These are phyloP conservation scores for Entomortierella lignicola DNA, from an alignment of 192 early-diverging fungal species.

Conservation along the genomic window DNA sequence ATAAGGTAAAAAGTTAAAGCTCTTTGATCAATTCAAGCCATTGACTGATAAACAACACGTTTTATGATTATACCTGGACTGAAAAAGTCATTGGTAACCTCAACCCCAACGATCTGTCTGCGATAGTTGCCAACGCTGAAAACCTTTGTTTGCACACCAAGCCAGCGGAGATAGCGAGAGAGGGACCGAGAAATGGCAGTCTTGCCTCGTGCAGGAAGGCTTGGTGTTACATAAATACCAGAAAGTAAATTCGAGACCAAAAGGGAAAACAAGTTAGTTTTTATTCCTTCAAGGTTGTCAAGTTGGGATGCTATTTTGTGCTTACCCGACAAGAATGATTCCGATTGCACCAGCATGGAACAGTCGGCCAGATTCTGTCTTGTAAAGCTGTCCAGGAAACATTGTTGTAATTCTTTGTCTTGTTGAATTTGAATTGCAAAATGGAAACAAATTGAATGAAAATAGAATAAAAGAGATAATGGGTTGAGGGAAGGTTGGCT, in stretches of 20 bases:
- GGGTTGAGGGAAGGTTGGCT: too few species aligned
- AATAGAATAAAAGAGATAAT: too few species aligned
- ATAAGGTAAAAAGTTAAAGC: not conserved
- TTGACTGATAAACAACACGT: too few species aligned
- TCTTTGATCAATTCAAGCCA: not conserved
- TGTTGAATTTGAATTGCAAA: too few species aligned
- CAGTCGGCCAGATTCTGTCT: conserved; percentile 80
- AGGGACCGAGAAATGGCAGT: conserved; percentile 89
- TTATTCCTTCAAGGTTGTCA: too few species aligned
- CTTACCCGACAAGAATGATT: conserved; percentile 80
- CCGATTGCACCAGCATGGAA: conserved; percentile 86
- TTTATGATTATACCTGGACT: conserved; percentile 65
- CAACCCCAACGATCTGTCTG: conserved; percentile 73
- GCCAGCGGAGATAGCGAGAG: conserved; percentile 94
- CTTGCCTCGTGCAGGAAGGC: conserved; percentile 92
- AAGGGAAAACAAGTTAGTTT: not conserved
- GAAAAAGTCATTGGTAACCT: conserved; percentile 80
- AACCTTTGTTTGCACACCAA: conserved; percentile 90
- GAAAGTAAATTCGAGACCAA: not conserved
- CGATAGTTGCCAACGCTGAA: conserved; percentile 99
- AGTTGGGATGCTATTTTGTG: not conserved
- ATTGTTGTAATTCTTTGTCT: conserved; percentile 8
- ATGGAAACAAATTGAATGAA: too few species aligned
- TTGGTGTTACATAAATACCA: conserved; percentile 15
- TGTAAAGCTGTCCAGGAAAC: conserved; percentile 79